Conservation (phyloP, 768 basidiomycete species). For the Tricholoma matsutake region DNA sequence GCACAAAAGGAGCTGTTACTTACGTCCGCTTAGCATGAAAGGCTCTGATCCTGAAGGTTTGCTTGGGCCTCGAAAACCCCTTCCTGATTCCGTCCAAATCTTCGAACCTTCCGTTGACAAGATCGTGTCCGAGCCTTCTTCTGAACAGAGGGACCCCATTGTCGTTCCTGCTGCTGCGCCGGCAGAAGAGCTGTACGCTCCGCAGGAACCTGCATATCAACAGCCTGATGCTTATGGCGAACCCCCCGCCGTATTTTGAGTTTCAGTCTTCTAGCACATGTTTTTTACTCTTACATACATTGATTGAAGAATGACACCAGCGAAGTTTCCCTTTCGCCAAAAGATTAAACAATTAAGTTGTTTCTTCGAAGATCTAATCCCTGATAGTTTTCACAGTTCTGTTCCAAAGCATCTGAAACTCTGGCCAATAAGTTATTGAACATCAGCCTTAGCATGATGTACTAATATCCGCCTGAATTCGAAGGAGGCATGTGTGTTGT, state of each 20-base stretch:
- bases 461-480: too few relatives aligned
- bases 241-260: slow-evolving; percentile 58
- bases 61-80: slow-evolving; percentile 85
- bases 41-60: slow-evolving; percentile 91
- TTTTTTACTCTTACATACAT: not conserved
- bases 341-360: too few relatives aligned
- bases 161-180: slow-evolving; percentile 49
- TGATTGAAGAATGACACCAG: too few relatives aligned
- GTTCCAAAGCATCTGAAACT: too few relatives aligned
- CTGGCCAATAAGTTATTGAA: too few relatives aligned
- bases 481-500: too few relatives aligned
- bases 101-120: slow-evolving; percentile 90
- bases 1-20: not conserved
- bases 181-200: slow-evolving; percentile 48
- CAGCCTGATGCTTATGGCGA: slow-evolving; percentile 39
- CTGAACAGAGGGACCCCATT: slow-evolving; percentile 79
- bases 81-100: slow-evolving; percentile 93
- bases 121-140: slow-evolving; percentile 82
- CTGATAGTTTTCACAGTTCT: too few relatives aligned
- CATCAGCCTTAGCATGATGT: too few relatives aligned
- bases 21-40: slow-evolving; percentile 73
- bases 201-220: slow-evolving; percentile 43
- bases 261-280: not conserved
- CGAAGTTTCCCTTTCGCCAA: too few relatives aligned
- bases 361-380: too few relatives aligned